A percentile compares a stretch with the other conserved stretches of the same genome.
phyloP scores from a whole-genome alignment of 768 basidiomycete genomes.

The Tylopilus cervinicoccineus region DNA sequence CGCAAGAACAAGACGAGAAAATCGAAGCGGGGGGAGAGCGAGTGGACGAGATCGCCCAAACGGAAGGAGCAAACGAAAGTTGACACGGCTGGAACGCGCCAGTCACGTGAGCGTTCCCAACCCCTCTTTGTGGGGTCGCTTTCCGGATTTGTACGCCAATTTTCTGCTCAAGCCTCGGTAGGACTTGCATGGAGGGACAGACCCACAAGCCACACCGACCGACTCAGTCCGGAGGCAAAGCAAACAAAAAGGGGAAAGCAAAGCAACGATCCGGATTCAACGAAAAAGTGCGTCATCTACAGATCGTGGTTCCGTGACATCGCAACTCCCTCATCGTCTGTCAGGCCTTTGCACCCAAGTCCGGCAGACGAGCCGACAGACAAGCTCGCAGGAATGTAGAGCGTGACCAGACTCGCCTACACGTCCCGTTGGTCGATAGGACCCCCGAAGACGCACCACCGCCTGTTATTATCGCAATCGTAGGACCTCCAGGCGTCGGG shows the following conservation, averaged over 20 bases:
- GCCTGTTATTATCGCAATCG: constrained; percentile 90
- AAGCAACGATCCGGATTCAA: constrained; percentile 78
- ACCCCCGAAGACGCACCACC: constrained; percentile 91
- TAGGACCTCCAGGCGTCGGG: constrained; percentile 95
- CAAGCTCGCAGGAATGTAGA: constrained; percentile 91
- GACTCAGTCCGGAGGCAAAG: constrained; percentile 65
- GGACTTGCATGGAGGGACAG: constrained; percentile 57
- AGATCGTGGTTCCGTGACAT: neutral
- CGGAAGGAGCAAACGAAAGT: constrained; percentile 21
- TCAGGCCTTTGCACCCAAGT: constrained; percentile 90
- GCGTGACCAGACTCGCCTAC: constrained; percentile 88
- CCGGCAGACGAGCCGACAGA: constrained; percentile 82
- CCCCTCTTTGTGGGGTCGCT: constrained; percentile 14
- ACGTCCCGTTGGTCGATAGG: constrained; percentile 93
- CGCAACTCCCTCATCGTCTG: neutral
- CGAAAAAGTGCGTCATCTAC: constrained; percentile 62
- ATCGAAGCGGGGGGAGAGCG: constrained; percentile 6
- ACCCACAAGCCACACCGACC: constrained; percentile 83
- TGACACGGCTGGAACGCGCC: constrained; percentile 20
- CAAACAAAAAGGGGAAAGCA: constrained; percentile 72
- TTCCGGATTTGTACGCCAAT: constrained; percentile 7
- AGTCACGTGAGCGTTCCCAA: constrained; percentile 25
- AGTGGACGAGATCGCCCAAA: neutral
- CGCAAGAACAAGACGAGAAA: constrained; percentile 11
- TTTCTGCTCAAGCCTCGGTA: neutral